Evolutionary conservation across 306 rosid species (phyloP), one percentile per base, ranked within the genome.

Genomic region (Quercus bicolor): DNA sequence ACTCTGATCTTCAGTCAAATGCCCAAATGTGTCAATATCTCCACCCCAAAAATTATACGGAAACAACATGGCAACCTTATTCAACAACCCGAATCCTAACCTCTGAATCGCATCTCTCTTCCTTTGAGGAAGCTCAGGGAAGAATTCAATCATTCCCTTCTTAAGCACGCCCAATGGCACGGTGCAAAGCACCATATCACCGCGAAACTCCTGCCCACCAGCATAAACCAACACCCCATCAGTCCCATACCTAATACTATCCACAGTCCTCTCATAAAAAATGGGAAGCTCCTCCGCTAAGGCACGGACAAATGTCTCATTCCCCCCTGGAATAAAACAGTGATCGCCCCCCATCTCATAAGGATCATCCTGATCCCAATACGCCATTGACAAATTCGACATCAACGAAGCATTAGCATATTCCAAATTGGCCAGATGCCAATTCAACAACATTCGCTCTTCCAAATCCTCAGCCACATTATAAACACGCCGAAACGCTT

Each of bases 281-380:
- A 93, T 91, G 0, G 98, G 98, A 75, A 93, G 94, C 54, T 84
- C 97, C 87, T 93, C 93, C 0, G 93, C 91, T 37, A 93, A 88
- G 14, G 89, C 87, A 0, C 95, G 88, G 18, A 93, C 84, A 80
- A 93, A 91, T n/a, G 77, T 84, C 84, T 91, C 94, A 19, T 91
- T 93, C 15, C 98, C 98, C 18, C 97, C 98, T 0, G 98, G 98
- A 73, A 93, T 91, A 64, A 93, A 93, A 84, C 98, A 93, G 80
- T 93, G 98, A 82, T 93, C 98, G 68, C 98, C 98, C 16, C 98
- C 98, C 98, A 93, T 93, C 82, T 93, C 98, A 80, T 81, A 93
- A 2, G 97, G 98, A 87, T 93, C 97, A 83, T 93, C 97, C 79
- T 93, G 98, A 83, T 93, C 98, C 98, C 98, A 93, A 86, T 93